Conservation (phyloP, 495 filamentous ascomycete genomes). For the Aspergillus taichungensis region DNA sequence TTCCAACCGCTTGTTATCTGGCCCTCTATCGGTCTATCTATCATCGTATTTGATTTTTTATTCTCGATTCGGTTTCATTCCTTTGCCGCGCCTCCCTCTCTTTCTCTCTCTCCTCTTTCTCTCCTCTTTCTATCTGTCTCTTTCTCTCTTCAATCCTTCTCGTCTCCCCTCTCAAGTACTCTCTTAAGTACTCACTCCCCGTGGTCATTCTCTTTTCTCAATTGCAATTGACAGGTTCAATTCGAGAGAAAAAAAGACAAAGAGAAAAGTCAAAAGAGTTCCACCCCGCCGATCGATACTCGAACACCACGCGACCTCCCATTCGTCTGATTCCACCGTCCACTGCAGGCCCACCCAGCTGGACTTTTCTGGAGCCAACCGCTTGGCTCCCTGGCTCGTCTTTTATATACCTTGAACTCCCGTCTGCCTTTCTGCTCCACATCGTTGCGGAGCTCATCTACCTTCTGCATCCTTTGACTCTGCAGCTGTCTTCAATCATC, state of each 20-base stretch:
- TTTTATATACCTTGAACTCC: neutral
- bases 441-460: too few relatives aligned
- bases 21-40: slow-evolving; percentile 2
- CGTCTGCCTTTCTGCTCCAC: too few relatives aligned
- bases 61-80: slow-evolving; percentile 1
- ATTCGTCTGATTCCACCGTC: neutral
- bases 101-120: neutral
- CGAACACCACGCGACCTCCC: neutral
- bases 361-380: neutral
- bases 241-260: neutral
- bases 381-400: neutral
- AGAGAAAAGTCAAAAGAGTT: neutral
- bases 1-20: slow-evolving; percentile 4
- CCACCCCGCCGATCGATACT: too few relatives aligned
- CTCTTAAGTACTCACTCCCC: slow-evolving; percentile 21
- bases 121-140: neutral
- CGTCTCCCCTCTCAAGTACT: slow-evolving; percentile 12
- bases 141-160: slow-evolving; percentile 4
- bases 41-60: slow-evolving; percentile 1
- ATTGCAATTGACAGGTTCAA: neutral
- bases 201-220: slow-evolving; percentile 23
- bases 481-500: too few relatives aligned
- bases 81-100: slow-evolving; percentile 1
- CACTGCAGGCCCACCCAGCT: neutral
- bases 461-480: too few relatives aligned